Percentiles rank a stretch among this genome's conserved stretches.
phyloP scores from a whole-genome alignment of 2,329 filamentous ascomycete genomes.

The Aspergillus brunneoviolaceus region DNA sequence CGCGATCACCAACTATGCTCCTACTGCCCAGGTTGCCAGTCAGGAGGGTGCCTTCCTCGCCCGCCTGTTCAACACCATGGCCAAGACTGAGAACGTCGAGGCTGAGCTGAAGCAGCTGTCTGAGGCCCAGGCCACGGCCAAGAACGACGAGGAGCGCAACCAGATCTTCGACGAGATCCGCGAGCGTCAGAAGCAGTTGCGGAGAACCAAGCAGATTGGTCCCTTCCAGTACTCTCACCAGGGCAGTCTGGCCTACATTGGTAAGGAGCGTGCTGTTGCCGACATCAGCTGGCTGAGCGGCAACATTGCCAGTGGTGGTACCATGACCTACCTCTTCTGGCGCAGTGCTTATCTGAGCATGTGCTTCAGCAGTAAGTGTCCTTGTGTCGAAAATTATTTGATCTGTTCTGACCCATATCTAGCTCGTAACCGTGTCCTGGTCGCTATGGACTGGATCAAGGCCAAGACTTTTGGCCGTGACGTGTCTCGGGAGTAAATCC shows the following conservation, averaged over 20 bases:
- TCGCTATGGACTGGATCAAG: slow-evolving; percentile 94
- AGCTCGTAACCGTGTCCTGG: slow-evolving; percentile 93
- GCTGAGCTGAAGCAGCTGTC: slow-evolving; percentile 69
- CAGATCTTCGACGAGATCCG: slow-evolving; percentile 73
- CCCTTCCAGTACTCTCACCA: slow-evolving; percentile 99
- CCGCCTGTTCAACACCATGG: slow-evolving; percentile 97
- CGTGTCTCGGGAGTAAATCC: slow-evolving; percentile 56
- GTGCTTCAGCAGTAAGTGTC: slow-evolving; percentile 95
- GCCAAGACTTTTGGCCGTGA: slow-evolving; percentile 95
- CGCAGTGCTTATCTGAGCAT: slow-evolving; percentile 96
- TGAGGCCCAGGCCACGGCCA: slow-evolving; percentile 64
- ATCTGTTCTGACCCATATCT: slow-evolving; percentile 17
- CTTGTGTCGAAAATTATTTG: neutral
- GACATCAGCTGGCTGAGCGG: slow-evolving; percentile 97
- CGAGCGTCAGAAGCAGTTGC: slow-evolving; percentile 78
- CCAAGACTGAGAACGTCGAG: slow-evolving; percentile 85
- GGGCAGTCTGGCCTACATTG: slow-evolving; percentile 95
- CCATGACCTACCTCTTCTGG: slow-evolving; percentile 98
- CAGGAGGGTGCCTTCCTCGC: slow-evolving; percentile 96
- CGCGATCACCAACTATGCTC: slow-evolving; percentile 94
- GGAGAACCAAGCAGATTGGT: slow-evolving; percentile 89
- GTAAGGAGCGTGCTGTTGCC: slow-evolving; percentile 94
- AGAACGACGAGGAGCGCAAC: slow-evolving; percentile 59
- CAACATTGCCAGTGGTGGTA: slow-evolving; percentile 90
- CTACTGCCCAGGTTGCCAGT: slow-evolving; percentile 91